A percentile compares a stretch with the other conserved stretches of the same genome.
Conservation (phyloP, 345 rosid genomes). For the Brassica juncea region DNA sequence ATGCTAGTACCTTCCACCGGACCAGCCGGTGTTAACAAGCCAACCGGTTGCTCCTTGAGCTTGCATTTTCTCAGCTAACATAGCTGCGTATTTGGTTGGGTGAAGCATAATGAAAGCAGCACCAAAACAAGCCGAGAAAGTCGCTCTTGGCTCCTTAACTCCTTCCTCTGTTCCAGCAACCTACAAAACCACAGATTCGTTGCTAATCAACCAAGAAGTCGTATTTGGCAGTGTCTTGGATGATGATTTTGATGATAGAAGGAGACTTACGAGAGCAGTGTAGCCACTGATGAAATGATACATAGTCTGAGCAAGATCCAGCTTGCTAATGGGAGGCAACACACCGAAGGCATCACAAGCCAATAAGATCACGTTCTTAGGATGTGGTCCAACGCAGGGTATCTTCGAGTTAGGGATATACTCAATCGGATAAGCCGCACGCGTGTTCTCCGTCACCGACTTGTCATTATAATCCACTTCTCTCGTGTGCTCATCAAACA, state of each 20-base stretch:
- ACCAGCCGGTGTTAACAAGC: conserved; percentile 99
- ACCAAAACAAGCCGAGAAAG: conserved; percentile 98
- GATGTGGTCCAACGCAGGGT: conserved; percentile 93
- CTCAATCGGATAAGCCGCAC: conserved; percentile 95
- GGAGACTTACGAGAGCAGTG: conserved; percentile 75
- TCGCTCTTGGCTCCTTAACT: conserved; percentile 88
- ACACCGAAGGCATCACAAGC: conserved; percentile 98
- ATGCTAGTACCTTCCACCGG: conserved; percentile 79
- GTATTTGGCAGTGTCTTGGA: background rate
- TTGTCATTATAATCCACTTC: conserved; percentile 86
- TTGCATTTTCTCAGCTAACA: conserved; percentile 95
- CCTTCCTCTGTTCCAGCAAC: conserved; percentile 98
- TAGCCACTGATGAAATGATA: conserved; percentile 98
- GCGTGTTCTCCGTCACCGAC: conserved; percentile 94
- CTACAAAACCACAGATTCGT: conserved; percentile 28
- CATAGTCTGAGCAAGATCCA: conserved; percentile 89
- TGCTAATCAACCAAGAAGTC: background rate
- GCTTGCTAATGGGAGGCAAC: conserved; percentile 96
- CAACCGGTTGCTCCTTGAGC: conserved; percentile 96
- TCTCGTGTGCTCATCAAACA: conserved; percentile 89
- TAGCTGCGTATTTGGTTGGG: conserved; percentile 95
- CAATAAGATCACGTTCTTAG: conserved; percentile 87
- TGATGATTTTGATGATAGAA: background rate
- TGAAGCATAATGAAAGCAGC: conserved; percentile 98
- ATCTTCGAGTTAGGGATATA: conserved; percentile 86